These are phyloP conservation scores for Tetracladium marchalianum DNA, from an alignment of 495 filamentous ascomycete genomes.

Conservation along the genomic window DNA sequence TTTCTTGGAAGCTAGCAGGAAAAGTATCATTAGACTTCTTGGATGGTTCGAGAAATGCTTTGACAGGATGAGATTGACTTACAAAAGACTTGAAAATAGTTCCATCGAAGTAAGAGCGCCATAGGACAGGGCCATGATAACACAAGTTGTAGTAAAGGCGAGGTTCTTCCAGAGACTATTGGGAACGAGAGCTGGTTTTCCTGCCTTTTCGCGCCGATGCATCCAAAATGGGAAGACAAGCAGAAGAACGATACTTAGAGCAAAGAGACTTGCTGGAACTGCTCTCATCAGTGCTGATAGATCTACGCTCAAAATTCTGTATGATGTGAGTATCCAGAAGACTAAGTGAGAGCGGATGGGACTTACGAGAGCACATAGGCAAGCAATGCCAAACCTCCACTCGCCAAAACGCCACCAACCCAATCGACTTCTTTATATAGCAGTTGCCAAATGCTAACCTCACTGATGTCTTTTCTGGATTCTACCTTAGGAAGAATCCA, in stretches of 20 bases:
- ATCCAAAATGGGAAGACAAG: slow-evolving; percentile 40
- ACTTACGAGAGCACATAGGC: slow-evolving; percentile 34
- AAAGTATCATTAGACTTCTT: slow-evolving; percentile 1
- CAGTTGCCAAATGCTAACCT: slow-evolving; percentile 1
- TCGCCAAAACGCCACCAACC: slow-evolving; percentile 34
- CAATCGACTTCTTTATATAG: slow-evolving; percentile 35
- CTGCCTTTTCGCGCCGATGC: slow-evolving; percentile 27
- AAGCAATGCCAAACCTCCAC: slow-evolving; percentile 30
- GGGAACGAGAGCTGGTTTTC: slow-evolving; percentile 40
- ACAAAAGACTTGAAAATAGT: slow-evolving; percentile 35
- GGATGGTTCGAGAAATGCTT: neutral
- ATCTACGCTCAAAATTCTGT: slow-evolving; percentile 18
- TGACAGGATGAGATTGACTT: slow-evolving; percentile 1
- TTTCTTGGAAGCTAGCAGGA: slow-evolving; percentile 34
- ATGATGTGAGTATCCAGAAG: slow-evolving; percentile 1
- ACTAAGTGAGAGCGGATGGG: neutral
- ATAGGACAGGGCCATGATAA: slow-evolving; percentile 39
- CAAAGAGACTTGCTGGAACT: slow-evolving; percentile 19
- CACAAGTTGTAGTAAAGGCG: slow-evolving; percentile 37
- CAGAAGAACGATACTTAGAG: slow-evolving; percentile 26
- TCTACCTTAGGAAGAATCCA: slow-evolving; percentile 21
- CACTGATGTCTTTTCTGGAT: slow-evolving; percentile 5
- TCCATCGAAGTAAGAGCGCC: slow-evolving; percentile 41
- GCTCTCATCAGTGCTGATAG: slow-evolving; percentile 4
- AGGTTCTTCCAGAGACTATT: slow-evolving; percentile 44